phyloP scores from a whole-genome alignment of 805 yeast species.

The Saccharomycopsis fodiens region DNA sequence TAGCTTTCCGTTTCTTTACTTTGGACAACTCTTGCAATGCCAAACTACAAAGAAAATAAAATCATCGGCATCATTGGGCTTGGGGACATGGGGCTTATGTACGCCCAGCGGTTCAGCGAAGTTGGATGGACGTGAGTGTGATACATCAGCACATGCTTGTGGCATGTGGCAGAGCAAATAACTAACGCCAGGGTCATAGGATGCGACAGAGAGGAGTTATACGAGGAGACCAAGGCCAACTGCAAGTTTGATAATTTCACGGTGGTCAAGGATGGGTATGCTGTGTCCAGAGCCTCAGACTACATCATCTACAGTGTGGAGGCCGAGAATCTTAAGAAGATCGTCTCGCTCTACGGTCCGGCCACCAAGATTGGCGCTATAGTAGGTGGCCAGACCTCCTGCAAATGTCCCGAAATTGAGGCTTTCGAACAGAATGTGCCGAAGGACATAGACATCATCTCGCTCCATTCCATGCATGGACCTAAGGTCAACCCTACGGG shows the following conservation, averaged over 20 bases:
- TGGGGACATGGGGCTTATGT: slow-evolving; percentile 94
- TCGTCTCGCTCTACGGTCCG: slow-evolving; percentile 75
- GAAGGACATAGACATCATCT: slow-evolving; percentile 69
- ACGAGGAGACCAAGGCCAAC: slow-evolving; percentile 35
- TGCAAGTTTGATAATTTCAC: slow-evolving; percentile 39
- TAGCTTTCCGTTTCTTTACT: too few relatives aligned
- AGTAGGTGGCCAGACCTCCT: slow-evolving; percentile 98
- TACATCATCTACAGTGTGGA: slow-evolving; percentile 88
- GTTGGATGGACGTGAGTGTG: slow-evolving; percentile 66
- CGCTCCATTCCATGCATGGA: slow-evolving; percentile 91
- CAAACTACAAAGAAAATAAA: slow-evolving; percentile 32
- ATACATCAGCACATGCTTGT: background rate
- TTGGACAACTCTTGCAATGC: too few relatives aligned
- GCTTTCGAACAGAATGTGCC: slow-evolving; percentile 80
- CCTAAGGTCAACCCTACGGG: slow-evolving; percentile 85
- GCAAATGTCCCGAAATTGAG: slow-evolving; percentile 81
- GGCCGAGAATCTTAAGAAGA: slow-evolving; percentile 71
- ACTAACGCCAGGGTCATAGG: slow-evolving; percentile 51
- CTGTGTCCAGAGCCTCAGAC: slow-evolving; percentile 74
- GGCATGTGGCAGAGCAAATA: background rate
- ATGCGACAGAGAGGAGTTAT: slow-evolving; percentile 72
- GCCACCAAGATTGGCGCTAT: slow-evolving; percentile 81
- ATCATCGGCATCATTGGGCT: slow-evolving; percentile 87
- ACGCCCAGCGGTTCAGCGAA: slow-evolving; percentile 66
- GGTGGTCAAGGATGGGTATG: slow-evolving; percentile 71